These are phyloP conservation scores for Hypoxylon rubiginosum DNA, from an alignment of 2,329 filamentous ascomycete genomes.

Conservation along the genomic window DNA sequence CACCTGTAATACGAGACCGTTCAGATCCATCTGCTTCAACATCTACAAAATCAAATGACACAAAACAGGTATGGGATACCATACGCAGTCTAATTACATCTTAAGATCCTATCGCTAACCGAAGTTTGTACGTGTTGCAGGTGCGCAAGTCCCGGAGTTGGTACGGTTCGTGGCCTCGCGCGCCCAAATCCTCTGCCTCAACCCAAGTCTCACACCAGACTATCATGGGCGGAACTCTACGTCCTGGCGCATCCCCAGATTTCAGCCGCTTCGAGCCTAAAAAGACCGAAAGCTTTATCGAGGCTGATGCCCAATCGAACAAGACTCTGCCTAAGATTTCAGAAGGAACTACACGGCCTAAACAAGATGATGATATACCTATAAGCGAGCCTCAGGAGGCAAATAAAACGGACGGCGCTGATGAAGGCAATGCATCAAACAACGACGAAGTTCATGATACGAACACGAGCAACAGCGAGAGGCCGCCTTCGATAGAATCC, in stretches of 20 bases:
- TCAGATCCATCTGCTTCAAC: conserved; percentile 32
- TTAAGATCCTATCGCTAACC: conserved; percentile 31
- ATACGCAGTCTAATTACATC: conserved; percentile 1
- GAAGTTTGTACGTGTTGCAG: conserved; percentile 50
- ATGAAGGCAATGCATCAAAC: conserved; percentile 22
- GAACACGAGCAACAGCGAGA: conserved; percentile 26
- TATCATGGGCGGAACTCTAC: conserved; percentile 69
- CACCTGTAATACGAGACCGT: conserved; percentile 38
- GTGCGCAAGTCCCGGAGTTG: conserved; percentile 69
- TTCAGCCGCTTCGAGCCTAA: conserved; percentile 65
- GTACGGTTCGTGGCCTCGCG: conserved; percentile 73
- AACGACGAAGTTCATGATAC: conserved; percentile 22
- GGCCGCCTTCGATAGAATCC: conserved; percentile 34
- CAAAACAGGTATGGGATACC: conserved; percentile 42
- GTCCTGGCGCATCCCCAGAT: conserved; percentile 61
- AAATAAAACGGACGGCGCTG: conserved; percentile 11
- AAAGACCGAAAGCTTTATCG: conserved; percentile 53
- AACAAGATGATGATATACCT: conserved; percentile 50
- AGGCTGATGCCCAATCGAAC: conserved; percentile 51
- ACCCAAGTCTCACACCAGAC: conserved; percentile 72
- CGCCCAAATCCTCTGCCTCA: conserved; percentile 69
- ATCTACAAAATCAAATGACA: conserved; percentile 31
- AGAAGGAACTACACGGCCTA: conserved; percentile 44
- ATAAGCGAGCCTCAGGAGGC: conserved; percentile 25
- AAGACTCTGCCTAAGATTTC: conserved; percentile 50